These are phyloP conservation scores for Rhinocladiella similis DNA, from an alignment of 2,329 filamentous ascomycete genomes.

Conservation along the genomic window DNA sequence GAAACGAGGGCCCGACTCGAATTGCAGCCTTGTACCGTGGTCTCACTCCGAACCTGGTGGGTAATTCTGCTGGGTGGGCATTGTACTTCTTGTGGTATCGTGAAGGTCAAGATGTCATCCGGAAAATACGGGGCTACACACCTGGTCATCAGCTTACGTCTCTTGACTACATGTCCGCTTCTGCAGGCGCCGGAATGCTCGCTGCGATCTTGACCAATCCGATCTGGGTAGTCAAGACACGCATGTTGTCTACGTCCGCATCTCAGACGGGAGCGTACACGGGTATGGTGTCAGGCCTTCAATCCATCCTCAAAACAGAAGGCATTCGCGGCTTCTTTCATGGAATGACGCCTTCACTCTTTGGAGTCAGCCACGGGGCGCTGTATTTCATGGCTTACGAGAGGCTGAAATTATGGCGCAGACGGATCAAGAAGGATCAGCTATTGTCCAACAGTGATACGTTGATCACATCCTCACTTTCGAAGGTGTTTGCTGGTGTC, in stretches of 20 bases:
- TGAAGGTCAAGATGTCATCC: conserved; percentile 58
- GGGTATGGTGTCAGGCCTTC: conserved; percentile 70
- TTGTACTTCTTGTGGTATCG: conserved; percentile 82
- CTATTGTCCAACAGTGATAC: conserved; percentile 72
- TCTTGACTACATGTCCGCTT: conserved; percentile 79
- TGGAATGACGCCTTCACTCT: conserved; percentile 75
- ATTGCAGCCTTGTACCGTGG: conserved; percentile 76
- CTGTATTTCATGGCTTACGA: conserved; percentile 98
- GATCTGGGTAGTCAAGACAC: conserved; percentile 96
- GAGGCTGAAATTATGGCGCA: conserved; percentile 53
- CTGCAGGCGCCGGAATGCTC: conserved; percentile 66
- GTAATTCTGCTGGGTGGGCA: conserved; percentile 87
- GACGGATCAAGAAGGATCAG: conserved; percentile 31
- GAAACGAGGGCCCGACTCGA: conserved; percentile 57
- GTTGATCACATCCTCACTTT: conserved; percentile 73
- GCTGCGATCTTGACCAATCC: conserved; percentile 88
- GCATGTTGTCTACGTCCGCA: conserved; percentile 86
- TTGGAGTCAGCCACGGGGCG: conserved; percentile 88
- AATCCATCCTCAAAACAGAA: conserved; percentile 67
- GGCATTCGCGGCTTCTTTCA: conserved; percentile 82
- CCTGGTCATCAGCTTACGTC: conserved; percentile 41
- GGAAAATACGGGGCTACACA: conserved; percentile 38
- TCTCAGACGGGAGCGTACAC: conserved; percentile 75
- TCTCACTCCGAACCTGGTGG: conserved; percentile 83
- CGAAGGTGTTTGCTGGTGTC: conserved; percentile 86